A percentile compares a stretch with the other conserved stretches of the same genome.
Conservation (phyloP, 192 early-diverging fungal genomes). For the Mortierella alpina region DNA sequence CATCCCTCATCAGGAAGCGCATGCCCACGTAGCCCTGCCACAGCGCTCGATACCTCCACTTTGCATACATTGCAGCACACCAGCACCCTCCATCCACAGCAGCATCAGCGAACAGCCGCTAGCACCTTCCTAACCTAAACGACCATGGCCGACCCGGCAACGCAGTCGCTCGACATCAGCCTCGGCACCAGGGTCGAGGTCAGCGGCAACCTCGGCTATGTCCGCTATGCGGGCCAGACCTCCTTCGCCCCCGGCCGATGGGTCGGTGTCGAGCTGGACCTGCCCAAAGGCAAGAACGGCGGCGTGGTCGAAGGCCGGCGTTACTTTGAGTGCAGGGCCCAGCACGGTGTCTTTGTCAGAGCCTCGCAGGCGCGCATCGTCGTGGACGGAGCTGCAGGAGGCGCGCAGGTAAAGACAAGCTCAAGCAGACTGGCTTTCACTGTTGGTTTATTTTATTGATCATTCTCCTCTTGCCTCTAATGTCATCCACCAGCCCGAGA, state of each 20-base stretch:
- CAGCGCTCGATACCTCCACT: too few relatives aligned
- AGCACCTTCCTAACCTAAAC: background rate
- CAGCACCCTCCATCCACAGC: background rate
- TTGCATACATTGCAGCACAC: too few relatives aligned
- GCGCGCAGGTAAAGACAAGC: slow-evolving; percentile 13
- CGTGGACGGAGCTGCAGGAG: background rate
- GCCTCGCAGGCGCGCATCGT: slow-evolving; percentile 65
- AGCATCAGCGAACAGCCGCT: background rate
- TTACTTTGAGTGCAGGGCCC: slow-evolving; percentile 80
- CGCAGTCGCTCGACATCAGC: slow-evolving; percentile 25
- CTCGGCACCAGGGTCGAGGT: slow-evolving; percentile 42
- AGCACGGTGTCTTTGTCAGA: slow-evolving; percentile 85
- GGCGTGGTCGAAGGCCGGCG: slow-evolving; percentile 80
- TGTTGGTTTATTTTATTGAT: background rate
- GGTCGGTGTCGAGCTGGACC: slow-evolving; percentile 91
- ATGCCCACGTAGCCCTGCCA: too few relatives aligned
- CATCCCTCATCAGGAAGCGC: too few relatives aligned
- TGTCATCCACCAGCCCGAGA: slow-evolving; percentile 13
- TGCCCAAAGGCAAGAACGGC: slow-evolving; percentile 78
- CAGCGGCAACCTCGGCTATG: slow-evolving; percentile 49
- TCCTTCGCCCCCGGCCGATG: slow-evolving; percentile 87
- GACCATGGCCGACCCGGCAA: slow-evolving; percentile 33
- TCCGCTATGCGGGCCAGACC: slow-evolving; percentile 88
- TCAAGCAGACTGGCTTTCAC: too few relatives aligned
- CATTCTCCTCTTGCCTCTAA: slow-evolving; percentile 6